Base-by-base conservation (phyloP, 192 early-diverging fungal genomes). In the Rhizophagus prolifer region DNA sequence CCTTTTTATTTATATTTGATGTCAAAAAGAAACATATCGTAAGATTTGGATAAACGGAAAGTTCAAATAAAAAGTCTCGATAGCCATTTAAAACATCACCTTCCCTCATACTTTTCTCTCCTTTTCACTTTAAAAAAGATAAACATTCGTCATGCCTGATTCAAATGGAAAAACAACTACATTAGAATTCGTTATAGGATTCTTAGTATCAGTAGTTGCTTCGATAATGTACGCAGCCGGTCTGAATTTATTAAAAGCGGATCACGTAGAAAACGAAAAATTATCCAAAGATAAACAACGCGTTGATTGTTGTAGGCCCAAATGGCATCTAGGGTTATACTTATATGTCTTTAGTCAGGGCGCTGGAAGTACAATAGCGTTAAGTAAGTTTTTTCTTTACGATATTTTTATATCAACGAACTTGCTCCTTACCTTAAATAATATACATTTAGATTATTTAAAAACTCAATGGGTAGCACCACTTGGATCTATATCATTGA, bases 391-490 rank as follows among this genome's bases (percentile, higher is more conserved):
- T 9, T 8, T 34, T 64, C 47, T 75, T 28, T 38, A 44, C 41
- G 10, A 44, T 26, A 14, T 59, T n/a, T 31, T 70, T 50, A 28
- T 16, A 38, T 34, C 30, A 10, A 28, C 2, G 0, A 72, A 34
- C 4, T 34, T 34, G 31, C 31, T 34, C 31, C 31, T 34, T 34
- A 34, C 21, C 7, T 72, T 4, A 25, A 7, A 58, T 58, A 1
- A 41, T 34, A 9, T 12, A 13, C 2, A 21, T 72, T 38, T 82
- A 90, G 89, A 90, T 74, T 90, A 82, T 81, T 80, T 88, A n/a
- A 88, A 88, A 65, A 85, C 87, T 8, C 86, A 88, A 75, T 88
- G 89, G 87, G 89, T 88, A 4, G 87, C 87, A 34, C 87, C 87
- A 34, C 76, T 88, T 8, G 89, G 88, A 23, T 83, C 84, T 46